A percentile compares a stretch with the other conserved stretches of the same genome.
Evolutionary conservation across 2,329 filamentous ascomycete genomes (phyloP).

Genomic region (Metarhizium album): DNA sequence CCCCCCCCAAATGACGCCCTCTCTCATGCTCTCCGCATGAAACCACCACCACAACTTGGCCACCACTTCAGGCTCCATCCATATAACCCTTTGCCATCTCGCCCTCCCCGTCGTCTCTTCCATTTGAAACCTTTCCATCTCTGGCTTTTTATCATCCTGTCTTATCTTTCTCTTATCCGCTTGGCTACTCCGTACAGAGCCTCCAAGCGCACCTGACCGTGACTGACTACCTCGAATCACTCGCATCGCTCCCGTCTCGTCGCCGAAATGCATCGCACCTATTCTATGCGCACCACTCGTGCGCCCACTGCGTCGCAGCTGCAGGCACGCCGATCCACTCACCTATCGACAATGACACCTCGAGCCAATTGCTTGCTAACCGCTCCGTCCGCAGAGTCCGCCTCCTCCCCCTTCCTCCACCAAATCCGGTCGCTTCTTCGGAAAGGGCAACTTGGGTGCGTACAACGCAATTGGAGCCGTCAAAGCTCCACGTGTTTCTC

Average conservation of each 20-base stretch:
- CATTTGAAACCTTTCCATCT: slow-evolving; percentile 1
- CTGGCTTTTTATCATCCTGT: neutral
- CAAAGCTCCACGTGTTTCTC: neutral
- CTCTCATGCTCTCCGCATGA: slow-evolving; percentile 2
- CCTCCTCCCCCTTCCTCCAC: slow-evolving; percentile 86
- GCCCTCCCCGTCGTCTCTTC: neutral
- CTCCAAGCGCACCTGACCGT: slow-evolving; percentile 1
- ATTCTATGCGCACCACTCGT: slow-evolving; percentile 96
- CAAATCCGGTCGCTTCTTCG: slow-evolving; percentile 83
- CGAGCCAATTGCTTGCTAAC: slow-evolving; percentile 7
- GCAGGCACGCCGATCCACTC: slow-evolving; percentile 32
- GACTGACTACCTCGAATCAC: neutral
- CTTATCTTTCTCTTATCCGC: neutral
- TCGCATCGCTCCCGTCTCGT: slow-evolving; percentile 11
- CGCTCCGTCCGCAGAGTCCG: slow-evolving; percentile 55
- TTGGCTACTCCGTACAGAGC: neutral
- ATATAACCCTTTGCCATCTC: slow-evolving; percentile 11
- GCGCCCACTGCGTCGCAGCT: slow-evolving; percentile 82
- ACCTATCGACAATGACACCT: neutral
- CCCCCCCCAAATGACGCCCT: slow-evolving; percentile 6
- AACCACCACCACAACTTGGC: neutral
- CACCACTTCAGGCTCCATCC: slow-evolving; percentile 4
- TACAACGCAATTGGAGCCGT: slow-evolving; percentile 10
- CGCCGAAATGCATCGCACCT: slow-evolving; percentile 84
- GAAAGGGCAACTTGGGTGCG: slow-evolving; percentile 76